phyloP scores from a whole-genome alignment of 73 alveolate genomes.

The Breviolum minutum region DNA sequence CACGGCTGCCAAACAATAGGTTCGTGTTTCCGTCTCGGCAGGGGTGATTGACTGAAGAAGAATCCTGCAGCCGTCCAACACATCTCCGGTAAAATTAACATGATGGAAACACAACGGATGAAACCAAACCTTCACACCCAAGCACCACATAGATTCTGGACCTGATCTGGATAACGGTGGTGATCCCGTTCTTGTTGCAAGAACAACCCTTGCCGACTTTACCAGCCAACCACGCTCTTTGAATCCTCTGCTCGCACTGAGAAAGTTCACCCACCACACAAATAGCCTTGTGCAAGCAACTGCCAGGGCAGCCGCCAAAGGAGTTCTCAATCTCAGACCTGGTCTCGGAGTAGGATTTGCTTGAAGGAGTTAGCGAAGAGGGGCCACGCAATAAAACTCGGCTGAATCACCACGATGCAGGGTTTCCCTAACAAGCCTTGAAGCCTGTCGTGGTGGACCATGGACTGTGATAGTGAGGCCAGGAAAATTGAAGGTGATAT shows the following conservation, averaged over 20 bases:
- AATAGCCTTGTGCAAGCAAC: not conserved
- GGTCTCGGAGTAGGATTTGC: not conserved
- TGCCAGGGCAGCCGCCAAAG: not conserved
- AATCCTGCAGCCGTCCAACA: not conserved
- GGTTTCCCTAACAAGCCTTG: not conserved
- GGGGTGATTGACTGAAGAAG: not conserved
- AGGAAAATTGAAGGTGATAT: not conserved
- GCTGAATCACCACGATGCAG: not conserved
- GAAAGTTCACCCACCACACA: not conserved
- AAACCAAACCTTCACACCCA: not conserved
- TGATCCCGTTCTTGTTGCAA: not conserved
- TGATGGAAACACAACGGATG: not conserved
- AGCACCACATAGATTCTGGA: not conserved
- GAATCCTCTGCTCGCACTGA: not conserved
- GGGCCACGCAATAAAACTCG: not conserved
- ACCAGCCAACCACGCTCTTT: constrained; percentile 27
- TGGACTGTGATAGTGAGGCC: not conserved
- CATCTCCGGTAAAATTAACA: too few species aligned
- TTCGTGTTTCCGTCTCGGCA: not conserved
- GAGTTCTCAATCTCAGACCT: not conserved
- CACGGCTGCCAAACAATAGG: not conserved
- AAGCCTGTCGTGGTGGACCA: not conserved
- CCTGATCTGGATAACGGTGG: not conserved
- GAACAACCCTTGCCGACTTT: not conserved
- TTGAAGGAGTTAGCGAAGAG: not conserved